These are phyloP conservation scores for Fusarium sp. DNA, from an alignment of 2,329 filamentous ascomycete species.

Conservation along the genomic window DNA sequence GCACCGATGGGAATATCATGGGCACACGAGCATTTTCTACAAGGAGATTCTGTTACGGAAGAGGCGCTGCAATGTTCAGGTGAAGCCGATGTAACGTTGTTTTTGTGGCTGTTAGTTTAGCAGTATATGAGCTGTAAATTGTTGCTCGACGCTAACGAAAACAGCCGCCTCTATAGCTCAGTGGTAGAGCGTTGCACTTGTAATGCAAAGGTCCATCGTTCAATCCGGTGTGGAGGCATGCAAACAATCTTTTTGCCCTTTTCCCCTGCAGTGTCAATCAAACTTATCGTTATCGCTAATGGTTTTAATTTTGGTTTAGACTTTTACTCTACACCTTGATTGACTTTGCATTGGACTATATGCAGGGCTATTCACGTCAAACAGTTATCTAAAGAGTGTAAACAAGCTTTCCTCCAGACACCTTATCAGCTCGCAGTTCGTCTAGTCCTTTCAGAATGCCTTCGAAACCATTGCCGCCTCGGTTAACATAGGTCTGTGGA, in stretches of 20 bases:
- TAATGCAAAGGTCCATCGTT: slow-evolving; percentile 38
- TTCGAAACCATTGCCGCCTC: slow-evolving; percentile 1
- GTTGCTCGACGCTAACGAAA: too few species aligned
- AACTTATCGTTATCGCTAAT: background rate
- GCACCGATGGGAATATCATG: background rate
- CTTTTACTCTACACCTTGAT: background rate
- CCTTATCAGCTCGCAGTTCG: slow-evolving; percentile 10
- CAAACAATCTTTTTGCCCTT: background rate
- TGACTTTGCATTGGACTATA: background rate
- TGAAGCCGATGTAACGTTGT: slow-evolving; percentile 4
- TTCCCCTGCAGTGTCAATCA: too few species aligned
- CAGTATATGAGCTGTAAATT: fast-evolving
- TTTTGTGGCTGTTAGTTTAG: fast-evolving
- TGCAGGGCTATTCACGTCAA: too few species aligned
- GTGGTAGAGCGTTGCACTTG: slow-evolving; percentile 37
- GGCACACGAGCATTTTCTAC: slow-evolving; percentile 12
- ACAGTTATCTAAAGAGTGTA: slow-evolving; percentile 7
- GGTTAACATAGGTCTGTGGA: background rate
- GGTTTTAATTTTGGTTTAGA: background rate
- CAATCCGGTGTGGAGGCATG: slow-evolving; percentile 35
- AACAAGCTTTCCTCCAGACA: slow-evolving; percentile 11
- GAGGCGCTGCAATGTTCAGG: background rate
- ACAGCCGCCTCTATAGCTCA: slow-evolving; percentile 30
- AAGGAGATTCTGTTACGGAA: background rate
- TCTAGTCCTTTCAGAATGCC: slow-evolving; percentile 9